Evolutionary conservation across 2,329 filamentous ascomycete genomes (phyloP).

Genomic region (Botrytis elliptica): DNA sequence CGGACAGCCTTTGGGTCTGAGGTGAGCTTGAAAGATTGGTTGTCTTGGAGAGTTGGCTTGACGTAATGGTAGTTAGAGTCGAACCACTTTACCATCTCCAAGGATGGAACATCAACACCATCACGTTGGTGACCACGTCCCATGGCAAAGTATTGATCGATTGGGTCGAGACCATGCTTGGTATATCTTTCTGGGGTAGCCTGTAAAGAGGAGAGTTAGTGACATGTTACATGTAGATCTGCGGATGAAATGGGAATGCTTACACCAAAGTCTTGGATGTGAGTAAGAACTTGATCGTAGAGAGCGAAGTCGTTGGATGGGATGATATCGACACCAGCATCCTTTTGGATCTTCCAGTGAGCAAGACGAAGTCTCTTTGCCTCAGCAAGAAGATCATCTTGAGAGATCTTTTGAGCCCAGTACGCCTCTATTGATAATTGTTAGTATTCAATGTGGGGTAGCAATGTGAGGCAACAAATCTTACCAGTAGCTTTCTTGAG

Average conservation of each 20-base stretch:
- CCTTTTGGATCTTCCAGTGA: conserved; percentile 99
- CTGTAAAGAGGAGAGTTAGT: conserved; percentile 45
- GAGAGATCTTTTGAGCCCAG: conserved; percentile 93
- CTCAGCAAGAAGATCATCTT: conserved; percentile 86
- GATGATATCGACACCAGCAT: conserved; percentile 95
- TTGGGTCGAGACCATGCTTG: conserved; percentile 77
- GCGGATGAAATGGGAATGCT: conserved; percentile 41
- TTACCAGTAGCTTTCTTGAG: conserved; percentile 90
- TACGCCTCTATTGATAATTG: conserved; percentile 67
- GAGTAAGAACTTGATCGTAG: conserved; percentile 96
- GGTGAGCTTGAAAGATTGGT: conserved; percentile 90
- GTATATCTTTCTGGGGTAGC: conserved; percentile 91
- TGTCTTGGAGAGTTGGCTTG: conserved; percentile 96
- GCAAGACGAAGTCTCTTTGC: conserved; percentile 94
- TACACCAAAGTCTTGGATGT: conserved; percentile 97
- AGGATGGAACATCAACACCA: conserved; percentile 84
- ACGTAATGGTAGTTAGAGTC: conserved; percentile 99
- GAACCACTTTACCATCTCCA: conserved; percentile 99
- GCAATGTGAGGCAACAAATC: background rate
- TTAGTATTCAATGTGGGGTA: conserved; percentile 23
- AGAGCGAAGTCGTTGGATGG: conserved; percentile 99
- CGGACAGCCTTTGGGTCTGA: conserved; percentile 87
- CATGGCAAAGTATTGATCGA: conserved; percentile 99
- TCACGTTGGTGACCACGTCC: conserved; percentile 97
- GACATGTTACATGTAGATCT: background rate